phyloP scores from a whole-genome alignment of 2,329 filamentous ascomycete species.

The Fragosphaeria purpurea region DNA sequence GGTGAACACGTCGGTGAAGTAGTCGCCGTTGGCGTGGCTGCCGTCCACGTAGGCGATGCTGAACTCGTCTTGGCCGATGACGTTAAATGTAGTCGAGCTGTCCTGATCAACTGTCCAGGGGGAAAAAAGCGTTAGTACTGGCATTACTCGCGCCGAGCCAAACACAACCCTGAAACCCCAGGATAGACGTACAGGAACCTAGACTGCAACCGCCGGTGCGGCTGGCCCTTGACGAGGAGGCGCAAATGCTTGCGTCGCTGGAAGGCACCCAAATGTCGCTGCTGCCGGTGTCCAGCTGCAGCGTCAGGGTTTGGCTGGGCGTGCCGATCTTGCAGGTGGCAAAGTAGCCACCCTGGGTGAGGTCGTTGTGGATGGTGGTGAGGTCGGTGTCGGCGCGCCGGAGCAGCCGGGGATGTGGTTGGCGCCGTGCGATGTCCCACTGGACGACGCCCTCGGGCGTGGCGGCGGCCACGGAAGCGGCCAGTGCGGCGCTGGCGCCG shows the following conservation, averaged over 20 bases:
- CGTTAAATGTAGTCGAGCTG: slow-evolving; percentile 36
- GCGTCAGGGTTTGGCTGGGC: slow-evolving; percentile 42
- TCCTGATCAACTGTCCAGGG: slow-evolving; percentile 30
- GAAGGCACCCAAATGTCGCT: slow-evolving; percentile 54
- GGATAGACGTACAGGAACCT: slow-evolving; percentile 16
- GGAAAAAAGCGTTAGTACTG: neutral
- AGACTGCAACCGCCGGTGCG: slow-evolving; percentile 15
- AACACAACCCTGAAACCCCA: neutral
- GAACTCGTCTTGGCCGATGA: slow-evolving; percentile 35
- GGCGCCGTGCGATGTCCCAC: slow-evolving; percentile 36
- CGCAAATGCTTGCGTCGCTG: slow-evolving; percentile 18
- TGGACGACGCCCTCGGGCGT: slow-evolving; percentile 28
- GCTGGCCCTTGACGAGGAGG: slow-evolving; percentile 25
- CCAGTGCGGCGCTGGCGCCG: slow-evolving; percentile 17
- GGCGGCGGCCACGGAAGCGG: slow-evolving; percentile 13
- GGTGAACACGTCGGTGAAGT: slow-evolving; percentile 47
- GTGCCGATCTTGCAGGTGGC: slow-evolving; percentile 47
- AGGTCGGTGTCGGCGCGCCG: slow-evolving; percentile 31
- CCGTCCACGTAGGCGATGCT: slow-evolving; percentile 53
- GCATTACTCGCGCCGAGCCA: neutral
- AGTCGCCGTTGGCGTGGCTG: slow-evolving; percentile 46
- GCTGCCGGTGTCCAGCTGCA: slow-evolving; percentile 56
- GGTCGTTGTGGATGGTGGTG: slow-evolving; percentile 35
- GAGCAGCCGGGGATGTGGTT: slow-evolving; percentile 20
- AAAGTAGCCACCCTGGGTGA: slow-evolving; percentile 42